These are phyloP conservation scores for Cyclocybe cylindracea DNA, from an alignment of 768 basidiomycete species.

Conservation along the genomic window DNA sequence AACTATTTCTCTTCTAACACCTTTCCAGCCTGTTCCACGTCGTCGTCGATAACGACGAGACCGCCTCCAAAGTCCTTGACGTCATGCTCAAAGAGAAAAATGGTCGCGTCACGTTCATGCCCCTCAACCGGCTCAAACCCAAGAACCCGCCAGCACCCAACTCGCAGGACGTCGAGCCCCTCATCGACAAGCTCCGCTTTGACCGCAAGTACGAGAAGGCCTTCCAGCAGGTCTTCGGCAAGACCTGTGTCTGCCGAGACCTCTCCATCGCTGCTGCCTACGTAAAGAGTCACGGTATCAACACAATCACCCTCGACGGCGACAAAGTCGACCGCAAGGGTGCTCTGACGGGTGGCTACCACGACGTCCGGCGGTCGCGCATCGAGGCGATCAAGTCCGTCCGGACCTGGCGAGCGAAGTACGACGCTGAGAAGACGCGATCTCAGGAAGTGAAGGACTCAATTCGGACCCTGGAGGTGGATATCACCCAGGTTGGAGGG, in stretches of 20 bases:
- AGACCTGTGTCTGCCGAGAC: constrained; percentile 94
- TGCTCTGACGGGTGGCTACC: constrained; percentile 93
- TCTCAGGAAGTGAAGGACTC: constrained; percentile 74
- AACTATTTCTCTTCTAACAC: constrained; percentile 6
- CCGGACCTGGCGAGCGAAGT: constrained; percentile 72
- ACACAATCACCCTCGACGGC: constrained; percentile 96
- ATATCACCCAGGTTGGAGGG: constrained; percentile 77
- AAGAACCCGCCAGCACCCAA: constrained; percentile 65
- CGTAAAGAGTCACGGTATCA: constrained; percentile 91
- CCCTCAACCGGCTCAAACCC: constrained; percentile 90
- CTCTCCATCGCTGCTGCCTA: constrained; percentile 92
- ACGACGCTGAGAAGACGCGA: constrained; percentile 61
- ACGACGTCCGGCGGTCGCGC: constrained; percentile 87
- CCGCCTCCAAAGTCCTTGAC: constrained; percentile 88
- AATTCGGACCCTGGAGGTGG: constrained; percentile 78
- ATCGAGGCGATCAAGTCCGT: constrained; percentile 85
- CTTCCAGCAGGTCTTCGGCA: constrained; percentile 96
- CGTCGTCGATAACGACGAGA: constrained; percentile 95
- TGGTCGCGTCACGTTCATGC: constrained; percentile 98
- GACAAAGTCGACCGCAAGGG: constrained; percentile 98
- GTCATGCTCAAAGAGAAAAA: constrained; percentile 92
- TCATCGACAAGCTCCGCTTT: constrained; percentile 81
- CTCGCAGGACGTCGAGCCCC: constrained; percentile 77
- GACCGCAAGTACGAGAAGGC: constrained; percentile 74
- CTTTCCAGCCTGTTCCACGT: constrained; percentile 85